Base-by-base conservation (phyloP, 1,139 yeast species). In the Candida sp. region DNA sequence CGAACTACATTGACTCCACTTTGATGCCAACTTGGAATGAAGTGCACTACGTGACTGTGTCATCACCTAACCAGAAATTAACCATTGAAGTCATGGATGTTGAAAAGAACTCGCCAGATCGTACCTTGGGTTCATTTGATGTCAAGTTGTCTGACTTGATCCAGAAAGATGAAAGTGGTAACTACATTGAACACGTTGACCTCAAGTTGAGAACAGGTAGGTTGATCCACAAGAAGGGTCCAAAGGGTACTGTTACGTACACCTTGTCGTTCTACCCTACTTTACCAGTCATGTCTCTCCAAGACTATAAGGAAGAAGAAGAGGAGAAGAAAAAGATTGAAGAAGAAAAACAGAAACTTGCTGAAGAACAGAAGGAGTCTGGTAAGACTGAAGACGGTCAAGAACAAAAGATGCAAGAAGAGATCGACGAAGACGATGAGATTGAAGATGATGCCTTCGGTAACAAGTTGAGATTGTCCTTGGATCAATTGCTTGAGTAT, bases 31-130 rank as follows among this genome's bases (percentile, higher is more conserved):
- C 84, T 9, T 96, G 93, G 90, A 86, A 92, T 65, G 94, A 92
- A 67, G 78, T 89, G 3, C 77, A 90, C 49, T 94, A 91, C 67
- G 83, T 90, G 38, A 86, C 97, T 6, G 82, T 94, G 26, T 82
- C 96, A n/a, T 88, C 92, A 44, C 83, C 92, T 38, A 86, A 86
- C 64, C 98, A 93, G 68, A 86, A 82, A 62, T 72, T 93, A 57
- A 85, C 92, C 3, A 67, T 96, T 49, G 98, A 94, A 68, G 96
- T 85, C 8, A 90, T 94, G 97, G 98, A 93, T 70, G 89, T 88
- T 44, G 96, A 93, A 70, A 78, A 80, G 52, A 80, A 75, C 51
- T 83, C 88, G 23, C 83, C 85, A 41, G 99, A 96, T 68, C 84
- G 98, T 65, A 83, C 96, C 7, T 80, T 94, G 52, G 99, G 99